Evolutionary conservation across 2,329 filamentous ascomycete species (phyloP), one percentile per base, ranked within the genome.

Genomic region (Cladosporium sp.): DNA sequence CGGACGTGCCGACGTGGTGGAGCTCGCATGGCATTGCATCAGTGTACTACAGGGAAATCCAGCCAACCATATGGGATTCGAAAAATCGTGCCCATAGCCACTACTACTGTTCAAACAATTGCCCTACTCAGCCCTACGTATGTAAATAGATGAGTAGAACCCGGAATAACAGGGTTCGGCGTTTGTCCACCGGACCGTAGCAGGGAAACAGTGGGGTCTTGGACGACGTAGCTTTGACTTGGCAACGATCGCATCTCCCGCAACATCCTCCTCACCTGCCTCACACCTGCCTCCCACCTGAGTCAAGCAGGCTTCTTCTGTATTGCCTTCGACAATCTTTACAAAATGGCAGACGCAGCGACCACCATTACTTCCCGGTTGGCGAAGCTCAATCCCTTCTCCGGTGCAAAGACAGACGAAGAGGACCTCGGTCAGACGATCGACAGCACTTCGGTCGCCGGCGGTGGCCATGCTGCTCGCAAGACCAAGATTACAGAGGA

Each of bases 401-500:
- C 65, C 22, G 54, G 58, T 27, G 35, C 19, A 9, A 52, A 55
- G 38, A 49, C 59, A 55, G 74, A 76, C 50, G 72, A 77, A 33
- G 78, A 82, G 35, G 76, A 81, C 27, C 59, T 68, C 25, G 78
- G 79, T 50, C 76, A 81, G 51, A 70, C 71, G 42, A 74, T 80
- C 53, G 76, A 78, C 56, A 61, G 57, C 22, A 60, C 64, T 25
- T 69, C 68, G 4, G 65, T 84, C 9, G 82, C 79, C 2, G 80
- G 81, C 27, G 80, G 80, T n/a, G 80, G 80, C 38, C 79, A 79
- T 62, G 72, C 72, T 60, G 71, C 72, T n/a, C 72, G 74, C 32
- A 64, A 67, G 45, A 74, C 73, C 11, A 67, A 70, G 27, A 63
- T 72, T 48, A 75, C 75, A 8, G 78, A 78, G 53, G 72, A 74